A percentile compares a stretch with the other conserved stretches of the same genome.
phyloP scores from a whole-genome alignment of 495 filamentous ascomycete species.

The Annulohypoxylon bovei region DNA sequence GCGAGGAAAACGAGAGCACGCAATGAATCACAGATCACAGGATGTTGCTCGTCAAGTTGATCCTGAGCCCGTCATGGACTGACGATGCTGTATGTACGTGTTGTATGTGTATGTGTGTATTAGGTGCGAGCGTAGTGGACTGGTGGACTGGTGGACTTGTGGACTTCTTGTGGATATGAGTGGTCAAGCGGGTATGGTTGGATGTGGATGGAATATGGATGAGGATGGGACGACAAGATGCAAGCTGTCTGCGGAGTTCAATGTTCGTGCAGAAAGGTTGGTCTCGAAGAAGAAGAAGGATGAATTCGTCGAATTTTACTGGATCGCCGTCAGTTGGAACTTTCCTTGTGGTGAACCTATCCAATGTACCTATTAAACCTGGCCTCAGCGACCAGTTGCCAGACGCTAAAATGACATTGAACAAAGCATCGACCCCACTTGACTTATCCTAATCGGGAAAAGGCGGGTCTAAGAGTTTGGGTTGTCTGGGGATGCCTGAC shows the following conservation, averaged over 20 bases:
- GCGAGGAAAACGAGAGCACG: not conserved
- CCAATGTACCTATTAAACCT: conserved; percentile 21
- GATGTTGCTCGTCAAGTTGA: conserved; percentile 22
- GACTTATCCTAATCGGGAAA: conserved; percentile 33
- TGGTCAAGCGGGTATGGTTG: conserved; percentile 24
- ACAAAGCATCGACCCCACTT: conserved; percentile 28
- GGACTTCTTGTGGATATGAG: conserved; percentile 6
- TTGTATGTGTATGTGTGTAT: conserved; percentile 5
- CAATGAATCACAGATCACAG: not conserved
- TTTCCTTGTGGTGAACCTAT: not conserved
- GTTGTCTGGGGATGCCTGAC: conserved; percentile 41
- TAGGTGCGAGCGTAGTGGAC: conserved; percentile 23
- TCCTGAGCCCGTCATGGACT: conserved; percentile 34
- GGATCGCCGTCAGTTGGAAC: conserved; percentile 4
- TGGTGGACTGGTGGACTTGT: not conserved
- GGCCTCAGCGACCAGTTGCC: not conserved
- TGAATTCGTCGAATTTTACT: conserved; percentile 26
- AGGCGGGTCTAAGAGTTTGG: conserved; percentile 24
- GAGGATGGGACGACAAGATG: conserved; percentile 13
- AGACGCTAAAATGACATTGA: conserved; percentile 22
- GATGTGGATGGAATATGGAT: conserved; percentile 13
- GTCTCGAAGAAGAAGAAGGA: conserved; percentile 22
- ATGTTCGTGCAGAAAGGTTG: conserved; percentile 33
- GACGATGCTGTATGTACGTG: conserved; percentile 22
- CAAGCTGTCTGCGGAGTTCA: conserved; percentile 28